Base-by-base conservation (phyloP, 768 basidiomycete genomes). In the Leccinum uliginosum region DNA sequence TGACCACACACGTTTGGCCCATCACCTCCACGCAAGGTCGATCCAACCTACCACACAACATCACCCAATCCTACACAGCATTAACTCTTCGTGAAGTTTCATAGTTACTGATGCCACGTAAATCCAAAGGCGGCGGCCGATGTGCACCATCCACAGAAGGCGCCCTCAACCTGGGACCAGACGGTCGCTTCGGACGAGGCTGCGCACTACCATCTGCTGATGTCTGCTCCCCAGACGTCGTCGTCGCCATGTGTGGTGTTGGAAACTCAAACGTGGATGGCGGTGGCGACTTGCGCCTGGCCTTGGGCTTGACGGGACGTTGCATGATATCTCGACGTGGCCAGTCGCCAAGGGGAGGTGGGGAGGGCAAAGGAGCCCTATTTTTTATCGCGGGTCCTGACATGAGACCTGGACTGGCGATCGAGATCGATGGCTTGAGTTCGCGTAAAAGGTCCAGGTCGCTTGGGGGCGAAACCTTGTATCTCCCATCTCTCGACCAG, bases 281-380 rank as follows among this genome's bases (percentile, higher is more conserved):
- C 6, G 66, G 61, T 6, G 57, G 55, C n/a, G 57, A 12, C 47
- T 44, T 61, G 49, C 54, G 53, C 43, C 45, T 67, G 21, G 30
- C 30, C 21, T 12, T 55, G 24, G 26, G 29, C 24, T 56, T 65
- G 54, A 58, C 55, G 50, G 74, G 67, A 24, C 58, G 58, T 46
- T 65, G 59, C 68, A 71, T 65, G 40, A 65, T 44, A 59, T 83
- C 76, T 11, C 65, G 62, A 21, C 79, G 77, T 35, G 83, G 84
- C 83, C 84, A 84, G 32, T 80, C 69, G 17, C 81, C 80, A 1
- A 85, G 67, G 3, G 79, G 80, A 26, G 78, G 72, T 29, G 80
- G 77, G 14, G 74, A 72, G 14, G 74, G 67, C 53, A 54, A 21
- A 51, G 61, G 57, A 44, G 5, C 32, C 55, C 58, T 58, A 48